Conservation (phyloP, 2,329 filamentous ascomycete genomes). For the Coniochaeta hoffmannii region DNA sequence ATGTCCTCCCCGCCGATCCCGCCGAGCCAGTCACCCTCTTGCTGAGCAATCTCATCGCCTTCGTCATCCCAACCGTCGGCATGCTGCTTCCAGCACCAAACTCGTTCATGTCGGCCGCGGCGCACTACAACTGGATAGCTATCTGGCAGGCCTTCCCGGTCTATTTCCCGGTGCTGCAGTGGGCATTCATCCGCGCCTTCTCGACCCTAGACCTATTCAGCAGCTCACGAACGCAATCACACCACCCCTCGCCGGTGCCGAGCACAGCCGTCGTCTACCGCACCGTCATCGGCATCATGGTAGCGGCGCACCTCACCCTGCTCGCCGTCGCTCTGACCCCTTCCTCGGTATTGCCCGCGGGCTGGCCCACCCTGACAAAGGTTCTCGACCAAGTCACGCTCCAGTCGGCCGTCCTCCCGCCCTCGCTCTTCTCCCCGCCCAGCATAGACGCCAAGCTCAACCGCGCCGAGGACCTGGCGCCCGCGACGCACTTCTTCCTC, state of each 20-base stretch:
- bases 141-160: slow-evolving; percentile 36
- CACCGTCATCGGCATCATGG: slow-evolving; percentile 31
- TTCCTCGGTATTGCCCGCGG: slow-evolving; percentile 21
- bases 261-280: slow-evolving; percentile 18
- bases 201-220: neutral
- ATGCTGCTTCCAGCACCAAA: slow-evolving; percentile 36
- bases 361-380: neutral
- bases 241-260: slow-evolving; percentile 14
- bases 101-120: slow-evolving; percentile 24
- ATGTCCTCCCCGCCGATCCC: slow-evolving; percentile 2
- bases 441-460: slow-evolving; percentile 29
- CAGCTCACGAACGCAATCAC: slow-evolving; percentile 19
- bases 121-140: slow-evolving; percentile 38
- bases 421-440: slow-evolving; percentile 24
- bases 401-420: slow-evolving; percentile 18
- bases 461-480: slow-evolving; percentile 24
- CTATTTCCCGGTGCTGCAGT: slow-evolving; percentile 17
- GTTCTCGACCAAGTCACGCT: slow-evolving; percentile 16
- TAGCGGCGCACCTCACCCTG: slow-evolving; percentile 30
- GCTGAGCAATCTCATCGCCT: slow-evolving; percentile 31
- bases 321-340: slow-evolving; percentile 32
- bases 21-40: slow-evolving; percentile 23
- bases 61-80: slow-evolving; percentile 32
- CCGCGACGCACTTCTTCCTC: slow-evolving; percentile 35
- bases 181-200: slow-evolving; percentile 16